Evolutionary conservation across 2,329 filamentous ascomycete species (phyloP).

Genomic region (Penicillium sp.): DNA sequence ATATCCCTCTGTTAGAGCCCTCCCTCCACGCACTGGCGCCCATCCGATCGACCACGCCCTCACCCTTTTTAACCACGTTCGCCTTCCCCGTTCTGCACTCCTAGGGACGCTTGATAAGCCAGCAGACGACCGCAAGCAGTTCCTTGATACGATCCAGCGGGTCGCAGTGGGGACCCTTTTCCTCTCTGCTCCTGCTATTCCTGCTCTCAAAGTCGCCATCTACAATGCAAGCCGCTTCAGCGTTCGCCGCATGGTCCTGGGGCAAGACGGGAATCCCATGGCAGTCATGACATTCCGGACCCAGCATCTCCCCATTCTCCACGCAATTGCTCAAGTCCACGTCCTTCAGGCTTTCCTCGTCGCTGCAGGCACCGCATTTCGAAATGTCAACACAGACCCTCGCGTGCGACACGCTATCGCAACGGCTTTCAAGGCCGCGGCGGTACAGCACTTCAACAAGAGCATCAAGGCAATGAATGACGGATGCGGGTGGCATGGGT

Average conservation of each 20-base stretch:
- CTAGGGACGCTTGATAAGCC: conserved; percentile 25
- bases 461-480: conserved; percentile 20
- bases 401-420: conserved; percentile 22
- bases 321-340: conserved; percentile 10
- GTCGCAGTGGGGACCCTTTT: conserved; percentile 26
- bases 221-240: conserved; percentile 23
- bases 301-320: conserved; percentile 28
- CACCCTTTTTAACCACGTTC: conserved; percentile 27
- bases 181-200: conserved; percentile 22
- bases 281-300: conserved; percentile 30
- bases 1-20: not conserved
- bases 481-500: conserved; percentile 20
- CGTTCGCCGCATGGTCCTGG: conserved; percentile 10
- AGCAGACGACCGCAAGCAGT: conserved; percentile 18
- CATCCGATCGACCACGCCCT: conserved; percentile 27
- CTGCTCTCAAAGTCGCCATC: conserved; percentile 24
- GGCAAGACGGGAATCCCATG: conserved; percentile 2
- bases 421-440: conserved; percentile 19
- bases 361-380: conserved; percentile 41
- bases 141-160: conserved; percentile 22
- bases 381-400: conserved; percentile 19
- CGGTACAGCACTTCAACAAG: conserved; percentile 14
- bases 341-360: conserved; percentile 16
- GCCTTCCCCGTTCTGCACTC: conserved; percentile 25
- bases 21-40: conserved; percentile 16